Base-by-base conservation (phyloP, 164 flowering plant species). In the Echeveria elegans region DNA sequence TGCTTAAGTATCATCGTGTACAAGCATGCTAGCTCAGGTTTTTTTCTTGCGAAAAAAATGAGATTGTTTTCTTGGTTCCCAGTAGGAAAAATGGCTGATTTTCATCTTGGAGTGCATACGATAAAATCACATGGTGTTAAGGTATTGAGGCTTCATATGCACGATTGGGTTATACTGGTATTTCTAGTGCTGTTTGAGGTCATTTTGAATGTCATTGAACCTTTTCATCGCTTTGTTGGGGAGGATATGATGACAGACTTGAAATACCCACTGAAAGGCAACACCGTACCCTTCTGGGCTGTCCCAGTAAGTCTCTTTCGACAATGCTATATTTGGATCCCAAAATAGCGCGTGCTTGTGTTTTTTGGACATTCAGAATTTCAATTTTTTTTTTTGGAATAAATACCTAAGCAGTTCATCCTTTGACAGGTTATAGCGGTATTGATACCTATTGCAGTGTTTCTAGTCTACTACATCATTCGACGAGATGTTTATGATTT, bases 191-290 rank as follows among this genome's bases (percentile, higher is more conserved):
- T 78, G 36, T 70, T 90, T 63, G 88, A 77, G 45, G 70, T 74
- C 61, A 66, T 73, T 63, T 70, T 92, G 80, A 85, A 86, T 70
- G 71, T 88, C 1, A 88, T 92, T 10, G 26, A 50, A 64, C 96
- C 98, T 71, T 92, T 90, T 77, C 85, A 90, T 70, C 86, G 98
- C 50, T 92, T 81, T 79, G 96, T 90, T 69, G 98, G 98, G 67
- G 76, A 78, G 72, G 88, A 80, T 16, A 87, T 88, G 96, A 81
- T 92, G 89, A 73, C 79, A 11, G 91, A 90, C 66, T 76, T 92
- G 34, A 85, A 53, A 68, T 89, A 82, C 68, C 96, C 96, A 11
- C 68, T 85, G 73, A 69, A 84, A 75, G 72, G 70, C 65, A 89
- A 87, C 65, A 87, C 92, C 24, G 70, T 89, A 59, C 96, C 96